A percentile compares a stretch with the other conserved stretches of the same genome.
Evolutionary conservation across 306 rosid species (phyloP).

Genomic region (Astragalus glycyphyllos): DNA sequence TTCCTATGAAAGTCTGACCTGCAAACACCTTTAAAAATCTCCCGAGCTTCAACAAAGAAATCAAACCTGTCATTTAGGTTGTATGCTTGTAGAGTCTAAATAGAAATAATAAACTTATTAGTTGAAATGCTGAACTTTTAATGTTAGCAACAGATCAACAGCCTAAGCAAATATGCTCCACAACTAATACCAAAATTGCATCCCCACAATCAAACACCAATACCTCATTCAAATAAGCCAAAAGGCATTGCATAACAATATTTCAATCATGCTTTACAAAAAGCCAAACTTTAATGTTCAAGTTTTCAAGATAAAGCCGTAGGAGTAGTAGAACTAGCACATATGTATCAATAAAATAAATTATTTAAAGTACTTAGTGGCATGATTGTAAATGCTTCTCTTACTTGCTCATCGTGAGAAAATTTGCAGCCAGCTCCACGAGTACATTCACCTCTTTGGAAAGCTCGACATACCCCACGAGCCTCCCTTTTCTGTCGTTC

Average conservation of each 20-base stretch:
- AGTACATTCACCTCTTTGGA: constrained; percentile 89
- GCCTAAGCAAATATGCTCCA: neutral
- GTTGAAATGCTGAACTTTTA: constrained; percentile 1
- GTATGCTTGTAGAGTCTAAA: constrained; percentile 7
- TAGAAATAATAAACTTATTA: neutral
- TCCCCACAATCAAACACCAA: neutral
- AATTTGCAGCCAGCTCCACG: constrained; percentile 92
- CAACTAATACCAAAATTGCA: constrained; percentile 1
- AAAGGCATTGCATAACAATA: constrained; percentile 11
- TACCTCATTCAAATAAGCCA: constrained; percentile 17
- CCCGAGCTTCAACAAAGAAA: neutral
- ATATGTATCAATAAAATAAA: neutral
- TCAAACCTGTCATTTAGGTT: neutral
- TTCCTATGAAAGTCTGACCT: neutral
- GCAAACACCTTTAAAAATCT: neutral
- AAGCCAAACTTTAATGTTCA: neutral
- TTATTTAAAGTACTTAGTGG: neutral
- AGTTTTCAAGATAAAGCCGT: constrained; percentile 17
- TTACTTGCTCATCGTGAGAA: constrained; percentile 88
- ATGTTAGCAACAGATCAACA: neutral
- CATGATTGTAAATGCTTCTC: constrained; percentile 26
- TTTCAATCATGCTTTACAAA: neutral
- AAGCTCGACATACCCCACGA: constrained; percentile 94
- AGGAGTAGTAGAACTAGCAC: neutral
- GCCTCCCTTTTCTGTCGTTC: constrained; percentile 82